Evolutionary conservation across 2,329 filamentous ascomycete species (phyloP).

Genomic region (Apiospora hydei): DNA sequence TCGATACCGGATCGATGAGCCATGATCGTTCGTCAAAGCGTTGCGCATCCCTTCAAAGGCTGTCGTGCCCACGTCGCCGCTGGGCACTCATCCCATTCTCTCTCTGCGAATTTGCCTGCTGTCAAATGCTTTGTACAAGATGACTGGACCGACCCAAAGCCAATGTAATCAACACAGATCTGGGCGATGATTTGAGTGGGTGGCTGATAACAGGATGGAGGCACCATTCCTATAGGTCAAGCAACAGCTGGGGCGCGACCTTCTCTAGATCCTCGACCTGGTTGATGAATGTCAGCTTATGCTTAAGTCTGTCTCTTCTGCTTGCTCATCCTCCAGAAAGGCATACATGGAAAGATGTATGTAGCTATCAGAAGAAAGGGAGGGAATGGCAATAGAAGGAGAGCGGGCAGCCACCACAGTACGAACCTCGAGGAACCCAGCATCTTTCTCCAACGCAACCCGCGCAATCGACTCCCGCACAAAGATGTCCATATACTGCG

Average conservation of each 20-base stretch:
- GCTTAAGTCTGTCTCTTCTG: too few relatives aligned
- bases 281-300: slow-evolving; percentile 28
- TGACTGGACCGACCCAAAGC: neutral
- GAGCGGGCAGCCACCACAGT: neutral
- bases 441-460: slow-evolving; percentile 73
- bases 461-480: slow-evolving; percentile 87
- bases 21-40: neutral
- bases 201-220: neutral
- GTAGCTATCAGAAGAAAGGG: neutral
- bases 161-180: neutral
- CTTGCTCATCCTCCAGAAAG: neutral
- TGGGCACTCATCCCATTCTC: neutral
- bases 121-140: neutral
- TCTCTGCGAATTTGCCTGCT: neutral
- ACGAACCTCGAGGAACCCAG: slow-evolving; percentile 77
- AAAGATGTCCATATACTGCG: slow-evolving; percentile 90
- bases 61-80: neutral
- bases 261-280: slow-evolving; percentile 91
- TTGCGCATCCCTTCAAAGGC: neutral
- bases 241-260: slow-evolving; percentile 80
- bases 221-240: slow-evolving; percentile 70
- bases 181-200: neutral
- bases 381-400: slow-evolving; percentile 23
- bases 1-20: neutral
- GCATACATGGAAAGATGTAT: neutral